Conservation (phyloP, 495 filamentous ascomycete species). For the Lophiostoma macrostomum region DNA sequence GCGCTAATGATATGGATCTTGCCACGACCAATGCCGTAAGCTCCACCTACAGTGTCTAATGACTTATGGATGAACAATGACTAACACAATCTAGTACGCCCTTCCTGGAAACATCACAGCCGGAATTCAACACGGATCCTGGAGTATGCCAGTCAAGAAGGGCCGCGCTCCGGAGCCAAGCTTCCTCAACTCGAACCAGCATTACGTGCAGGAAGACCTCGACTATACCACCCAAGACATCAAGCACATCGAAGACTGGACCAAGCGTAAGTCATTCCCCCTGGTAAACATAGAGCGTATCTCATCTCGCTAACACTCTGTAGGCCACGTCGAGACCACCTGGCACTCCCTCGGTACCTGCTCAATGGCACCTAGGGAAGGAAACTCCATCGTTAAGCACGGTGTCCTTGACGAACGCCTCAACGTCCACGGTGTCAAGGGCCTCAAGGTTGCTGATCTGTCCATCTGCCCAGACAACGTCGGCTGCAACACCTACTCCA, state of each 20-base stretch:
- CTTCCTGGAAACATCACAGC: slow-evolving; percentile 70
- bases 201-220: slow-evolving; percentile 58
- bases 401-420: slow-evolving; percentile 76
- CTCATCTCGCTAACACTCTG: slow-evolving; percentile 21
- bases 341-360: slow-evolving; percentile 73
- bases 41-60: background rate
- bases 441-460: slow-evolving; percentile 77
- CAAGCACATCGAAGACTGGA: slow-evolving; percentile 71
- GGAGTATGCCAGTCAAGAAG: slow-evolving; percentile 47
- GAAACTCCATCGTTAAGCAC: slow-evolving; percentile 76
- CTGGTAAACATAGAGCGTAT: background rate
- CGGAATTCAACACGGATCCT: slow-evolving; percentile 60
- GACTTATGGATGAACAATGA: background rate
- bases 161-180: slow-evolving; percentile 50
- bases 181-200: slow-evolving; percentile 51
- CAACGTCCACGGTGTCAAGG: slow-evolving; percentile 77
- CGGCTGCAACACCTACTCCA: slow-evolving; percentile 74
- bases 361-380: slow-evolving; percentile 76
- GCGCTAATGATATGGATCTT: slow-evolving; percentile 70
- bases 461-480: slow-evolving; percentile 82
- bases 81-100: slow-evolving; percentile 51
- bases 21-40: slow-evolving; percentile 60
- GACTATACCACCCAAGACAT: slow-evolving; percentile 68
- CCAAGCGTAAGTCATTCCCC: slow-evolving; percentile 44
- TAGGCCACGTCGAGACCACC: slow-evolving; percentile 68